Percentiles rank a stretch among this genome's conserved stretches.
These are phyloP conservation scores for Hypoxylon sp. DNA, from an alignment of 2,329 filamentous ascomycete species.

Conservation along the genomic window DNA sequence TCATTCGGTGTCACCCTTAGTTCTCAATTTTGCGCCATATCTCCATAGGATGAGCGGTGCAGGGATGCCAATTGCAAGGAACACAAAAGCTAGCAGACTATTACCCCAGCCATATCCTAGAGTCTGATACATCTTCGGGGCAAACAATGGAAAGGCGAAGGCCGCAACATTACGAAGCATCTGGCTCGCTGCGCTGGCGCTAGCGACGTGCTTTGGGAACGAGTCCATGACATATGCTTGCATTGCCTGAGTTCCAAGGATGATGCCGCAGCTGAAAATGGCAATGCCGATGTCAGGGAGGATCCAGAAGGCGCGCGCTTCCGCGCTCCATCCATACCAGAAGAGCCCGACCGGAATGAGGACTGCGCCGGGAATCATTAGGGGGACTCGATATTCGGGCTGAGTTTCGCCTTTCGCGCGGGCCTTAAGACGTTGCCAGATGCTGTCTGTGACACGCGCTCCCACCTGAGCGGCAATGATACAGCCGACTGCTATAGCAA, in stretches of 20 bases:
- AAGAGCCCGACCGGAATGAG: slow-evolving; percentile 65
- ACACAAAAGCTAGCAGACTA: slow-evolving; percentile 57
- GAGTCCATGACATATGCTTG: slow-evolving; percentile 67
- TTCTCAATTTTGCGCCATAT: slow-evolving; percentile 56
- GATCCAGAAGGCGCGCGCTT: slow-evolving; percentile 64
- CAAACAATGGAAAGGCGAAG: slow-evolving; percentile 64
- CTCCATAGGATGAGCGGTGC: slow-evolving; percentile 60
- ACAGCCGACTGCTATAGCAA: slow-evolving; percentile 64
- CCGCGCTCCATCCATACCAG: slow-evolving; percentile 67
- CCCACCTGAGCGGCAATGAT: slow-evolving; percentile 60
- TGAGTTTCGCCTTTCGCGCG: slow-evolving; percentile 42
- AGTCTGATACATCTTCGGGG: slow-evolving; percentile 54
- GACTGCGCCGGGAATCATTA: slow-evolving; percentile 65
- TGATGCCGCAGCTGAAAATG: slow-evolving; percentile 63
- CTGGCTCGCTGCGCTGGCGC: slow-evolving; percentile 14
- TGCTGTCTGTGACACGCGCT: slow-evolving; percentile 35
- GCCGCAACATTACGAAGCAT: slow-evolving; percentile 56
- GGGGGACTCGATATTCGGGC: slow-evolving; percentile 62
- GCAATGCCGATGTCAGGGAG: slow-evolving; percentile 66
- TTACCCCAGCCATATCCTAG: slow-evolving; percentile 60
- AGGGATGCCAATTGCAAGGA: slow-evolving; percentile 58
- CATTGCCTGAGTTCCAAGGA: slow-evolving; percentile 64
- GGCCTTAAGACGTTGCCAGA: slow-evolving; percentile 38
- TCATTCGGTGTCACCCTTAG: slow-evolving; percentile 15
- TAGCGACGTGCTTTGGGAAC: slow-evolving; percentile 40